Conservation (phyloP, 768 basidiomycete genomes). For the Floccularia luteovirens region DNA sequence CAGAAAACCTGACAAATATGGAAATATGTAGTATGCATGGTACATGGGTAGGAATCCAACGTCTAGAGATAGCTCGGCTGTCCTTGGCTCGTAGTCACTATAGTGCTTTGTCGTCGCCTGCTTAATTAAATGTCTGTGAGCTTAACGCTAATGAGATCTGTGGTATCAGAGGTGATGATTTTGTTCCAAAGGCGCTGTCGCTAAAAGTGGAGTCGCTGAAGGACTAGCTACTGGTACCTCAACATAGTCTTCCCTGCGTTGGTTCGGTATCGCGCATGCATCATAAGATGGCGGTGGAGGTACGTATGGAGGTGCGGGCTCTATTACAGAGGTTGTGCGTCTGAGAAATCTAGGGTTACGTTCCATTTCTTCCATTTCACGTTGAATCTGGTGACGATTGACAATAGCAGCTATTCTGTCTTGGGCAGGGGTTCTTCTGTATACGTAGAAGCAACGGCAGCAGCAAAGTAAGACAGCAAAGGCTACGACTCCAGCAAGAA, state of each 20-base stretch:
- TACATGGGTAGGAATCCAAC: too few relatives aligned
- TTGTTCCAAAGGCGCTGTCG: not conserved
- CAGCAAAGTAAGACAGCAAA: constrained; percentile 25
- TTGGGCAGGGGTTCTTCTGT: constrained; percentile 32
- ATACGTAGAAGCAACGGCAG: constrained; percentile 34
- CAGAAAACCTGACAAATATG: too few relatives aligned
- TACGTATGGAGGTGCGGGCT: constrained; percentile 46
- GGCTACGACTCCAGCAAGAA: constrained; percentile 32
- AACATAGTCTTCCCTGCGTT: too few relatives aligned
- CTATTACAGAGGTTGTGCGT: constrained; percentile 18
- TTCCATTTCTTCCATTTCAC: constrained; percentile 42
- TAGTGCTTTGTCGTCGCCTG: too few relatives aligned
- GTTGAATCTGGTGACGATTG: constrained; percentile 37
- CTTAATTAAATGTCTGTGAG: too few relatives aligned
- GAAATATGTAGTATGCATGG: too few relatives aligned
- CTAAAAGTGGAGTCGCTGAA: not conserved
- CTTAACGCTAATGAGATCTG: not conserved
- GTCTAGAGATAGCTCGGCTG: too few relatives aligned
- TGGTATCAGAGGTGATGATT: not conserved
- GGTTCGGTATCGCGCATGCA: too few relatives aligned
- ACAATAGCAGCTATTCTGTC: constrained; percentile 36
- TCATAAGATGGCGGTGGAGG: constrained; percentile 42
- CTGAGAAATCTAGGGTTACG: constrained; percentile 22
- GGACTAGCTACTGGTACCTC: too few relatives aligned
- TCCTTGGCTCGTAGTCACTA: too few relatives aligned